A percentile compares a stretch with the other conserved stretches of the same genome.
These are phyloP conservation scores for Aegle marmelos DNA, from an alignment of 345 rosid species.

Conservation along the genomic window DNA sequence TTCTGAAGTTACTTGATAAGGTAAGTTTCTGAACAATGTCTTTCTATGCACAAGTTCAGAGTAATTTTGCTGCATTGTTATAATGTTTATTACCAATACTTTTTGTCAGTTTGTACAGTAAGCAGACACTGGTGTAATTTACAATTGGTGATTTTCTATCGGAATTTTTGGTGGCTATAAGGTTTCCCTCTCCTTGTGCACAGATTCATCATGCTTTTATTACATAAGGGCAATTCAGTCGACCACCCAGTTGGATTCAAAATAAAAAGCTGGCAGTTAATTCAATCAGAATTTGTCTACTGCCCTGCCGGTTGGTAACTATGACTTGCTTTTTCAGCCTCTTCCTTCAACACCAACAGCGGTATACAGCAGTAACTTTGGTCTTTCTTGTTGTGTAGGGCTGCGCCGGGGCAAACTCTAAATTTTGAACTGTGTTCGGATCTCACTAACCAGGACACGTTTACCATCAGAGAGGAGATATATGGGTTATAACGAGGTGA, in stretches of 20 bases:
- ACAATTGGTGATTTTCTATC: neutral
- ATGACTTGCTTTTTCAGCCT: neutral
- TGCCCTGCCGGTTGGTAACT: neutral
- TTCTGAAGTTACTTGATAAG: neutral
- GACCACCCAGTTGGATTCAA: neutral
- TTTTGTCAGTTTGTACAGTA: constrained; percentile 2
- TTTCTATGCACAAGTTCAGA: neutral
- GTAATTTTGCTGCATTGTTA: neutral
- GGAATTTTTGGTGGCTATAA: constrained; percentile 11
- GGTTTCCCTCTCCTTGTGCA: constrained; percentile 7
- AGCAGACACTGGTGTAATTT: constrained; percentile 5
- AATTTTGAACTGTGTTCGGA: constrained; percentile 1
- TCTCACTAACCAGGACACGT: neutral
- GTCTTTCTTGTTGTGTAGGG: constrained; percentile 21
- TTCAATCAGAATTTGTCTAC: neutral
- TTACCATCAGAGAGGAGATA: neutral
- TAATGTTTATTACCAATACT: neutral
- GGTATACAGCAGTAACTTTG: neutral
- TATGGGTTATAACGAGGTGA: constrained; percentile 15
- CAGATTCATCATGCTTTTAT: neutral
- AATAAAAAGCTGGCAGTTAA: neutral
- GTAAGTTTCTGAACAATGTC: neutral
- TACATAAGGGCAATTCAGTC: neutral
- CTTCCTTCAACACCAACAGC: neutral
- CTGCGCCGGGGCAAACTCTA: neutral